Percentiles rank a stretch among this genome's conserved stretches.
These are phyloP conservation scores for Colletotrichum filicis DNA, from an alignment of 2,329 filamentous ascomycete genomes.

Conservation along the genomic window DNA sequence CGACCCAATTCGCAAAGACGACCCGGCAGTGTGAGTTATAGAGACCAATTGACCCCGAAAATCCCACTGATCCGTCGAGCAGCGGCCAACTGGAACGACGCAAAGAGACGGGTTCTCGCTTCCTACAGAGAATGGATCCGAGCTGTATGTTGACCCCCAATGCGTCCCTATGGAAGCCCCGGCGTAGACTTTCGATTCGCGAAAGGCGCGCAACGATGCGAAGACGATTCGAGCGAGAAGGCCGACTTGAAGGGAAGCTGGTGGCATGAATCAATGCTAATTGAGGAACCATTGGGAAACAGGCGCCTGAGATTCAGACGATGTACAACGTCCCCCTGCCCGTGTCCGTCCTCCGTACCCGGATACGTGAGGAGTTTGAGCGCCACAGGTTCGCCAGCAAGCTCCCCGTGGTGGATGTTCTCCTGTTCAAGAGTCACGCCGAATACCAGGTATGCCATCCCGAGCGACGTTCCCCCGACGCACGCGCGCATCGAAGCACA, in stretches of 20 bases:
- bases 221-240: neutral
- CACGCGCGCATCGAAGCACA: constrained; percentile 20
- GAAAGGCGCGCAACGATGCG: neutral
- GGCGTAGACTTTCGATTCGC: neutral
- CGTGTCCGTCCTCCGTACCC: constrained; percentile 87
- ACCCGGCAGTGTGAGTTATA: constrained; percentile 77
- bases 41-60: constrained; percentile 15
- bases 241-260: neutral
- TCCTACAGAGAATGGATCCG: constrained; percentile 97
- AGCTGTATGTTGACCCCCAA: constrained; percentile 75
- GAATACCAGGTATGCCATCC: constrained; percentile 85
- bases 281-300: constrained; percentile 23
- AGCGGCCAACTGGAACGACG: constrained; percentile 93
- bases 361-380: constrained; percentile 97
- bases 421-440: constrained; percentile 89
- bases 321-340: constrained; percentile 97
- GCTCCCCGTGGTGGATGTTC: constrained; percentile 85
- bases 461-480: neutral
- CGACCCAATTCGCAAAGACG: constrained; percentile 88
- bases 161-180: neutral
- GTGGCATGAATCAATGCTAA: neutral
- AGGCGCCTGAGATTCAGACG: constrained; percentile 96
- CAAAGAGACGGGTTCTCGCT: constrained; percentile 85
- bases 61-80: constrained; percentile 49
- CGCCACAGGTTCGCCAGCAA: constrained; percentile 93